Evolutionary conservation across 1,284 basidiomycete genomes (phyloP).

Genomic region (Phellinidium pouzarii): DNA sequence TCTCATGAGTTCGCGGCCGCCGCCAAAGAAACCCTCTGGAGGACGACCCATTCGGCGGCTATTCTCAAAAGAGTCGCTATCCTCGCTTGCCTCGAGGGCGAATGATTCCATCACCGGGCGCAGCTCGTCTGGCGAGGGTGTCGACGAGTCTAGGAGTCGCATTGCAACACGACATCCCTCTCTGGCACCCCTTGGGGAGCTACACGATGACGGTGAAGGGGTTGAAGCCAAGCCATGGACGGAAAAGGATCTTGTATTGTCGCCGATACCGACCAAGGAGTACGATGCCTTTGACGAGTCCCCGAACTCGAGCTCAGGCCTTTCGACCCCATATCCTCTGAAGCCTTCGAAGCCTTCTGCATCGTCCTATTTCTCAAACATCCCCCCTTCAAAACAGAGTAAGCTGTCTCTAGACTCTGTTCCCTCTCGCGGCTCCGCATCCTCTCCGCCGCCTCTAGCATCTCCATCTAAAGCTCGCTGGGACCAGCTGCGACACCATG

Average conservation of each 20-base stretch:
- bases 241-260: conserved; percentile 9
- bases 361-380: not conserved
- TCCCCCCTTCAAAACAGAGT: conserved; percentile 2
- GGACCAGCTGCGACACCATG: conserved; percentile 47
- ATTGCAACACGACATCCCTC: not conserved
- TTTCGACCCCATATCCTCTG: not conserved
- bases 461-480: conserved; percentile 43
- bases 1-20: conserved; percentile 7
- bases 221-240: conserved; percentile 6
- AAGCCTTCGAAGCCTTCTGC: conserved; percentile 1
- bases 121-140: not conserved
- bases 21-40: conserved; percentile 28
- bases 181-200: conserved; percentile 9
- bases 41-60: conserved; percentile 29
- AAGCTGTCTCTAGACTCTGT: not conserved
- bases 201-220: not conserved
- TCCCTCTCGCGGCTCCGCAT: conserved; percentile 8
- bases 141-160: conserved; percentile 1
- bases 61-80: conserved; percentile 31
- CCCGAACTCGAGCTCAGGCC: not conserved
- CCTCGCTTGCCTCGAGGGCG: conserved; percentile 16
- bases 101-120: conserved; percentile 3
- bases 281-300: conserved; percentile 7
- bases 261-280: conserved; percentile 4
- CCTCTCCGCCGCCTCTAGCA: conserved; percentile 25